Evolutionary conservation across 2,329 filamentous ascomycete genomes (phyloP), one percentile per base, ranked within the genome.

Genomic region (Cryphonectria radicalis): DNA sequence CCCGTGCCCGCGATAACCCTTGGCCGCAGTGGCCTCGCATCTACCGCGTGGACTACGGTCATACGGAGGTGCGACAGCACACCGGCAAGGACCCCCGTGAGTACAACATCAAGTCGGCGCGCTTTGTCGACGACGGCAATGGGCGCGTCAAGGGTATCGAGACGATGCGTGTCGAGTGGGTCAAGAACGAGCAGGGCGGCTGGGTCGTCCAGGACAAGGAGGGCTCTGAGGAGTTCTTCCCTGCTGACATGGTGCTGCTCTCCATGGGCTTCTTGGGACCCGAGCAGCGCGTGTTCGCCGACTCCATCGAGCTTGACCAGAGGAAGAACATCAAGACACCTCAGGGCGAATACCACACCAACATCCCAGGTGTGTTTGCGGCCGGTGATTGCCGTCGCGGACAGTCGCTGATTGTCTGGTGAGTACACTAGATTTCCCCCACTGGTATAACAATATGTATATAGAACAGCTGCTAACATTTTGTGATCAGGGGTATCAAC

Each of bases 141-240:
- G 95, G 95, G 80, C 91, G 92, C 75, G 94, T 98, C 79, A 97
- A 94, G 86, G 95, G 95, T 74, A 97, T 98, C 87, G 97, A 96
- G 84, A 97, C 94, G 60, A 90, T 96, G 72, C 94, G 95, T 69
- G 95, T 98, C 60, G 95, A 98, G 81, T 98, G 95, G 95, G 96
- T 94, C 77, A 96, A 95, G 87, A 93, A 91, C 68, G 88, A 93
- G 40, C 91, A 89, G 73, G 95, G 95, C 75, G 95, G 95, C 62
- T 98, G 95, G 95, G 95, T 98, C 83, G 98, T 98, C 94, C 97
- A 97, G 88, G 95, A 97, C 82, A 87, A 97, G 43, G 95, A 97
- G 76, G 94, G 93, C 53, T 95, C 92, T 73, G 93, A 97, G 85
- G 91, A 98, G 80, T 97, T 97, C 88, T 98, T 98, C 92, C 94